phyloP scores from a whole-genome alignment of 495 filamentous ascomycete species.

The Neurospora tetraspora region DNA sequence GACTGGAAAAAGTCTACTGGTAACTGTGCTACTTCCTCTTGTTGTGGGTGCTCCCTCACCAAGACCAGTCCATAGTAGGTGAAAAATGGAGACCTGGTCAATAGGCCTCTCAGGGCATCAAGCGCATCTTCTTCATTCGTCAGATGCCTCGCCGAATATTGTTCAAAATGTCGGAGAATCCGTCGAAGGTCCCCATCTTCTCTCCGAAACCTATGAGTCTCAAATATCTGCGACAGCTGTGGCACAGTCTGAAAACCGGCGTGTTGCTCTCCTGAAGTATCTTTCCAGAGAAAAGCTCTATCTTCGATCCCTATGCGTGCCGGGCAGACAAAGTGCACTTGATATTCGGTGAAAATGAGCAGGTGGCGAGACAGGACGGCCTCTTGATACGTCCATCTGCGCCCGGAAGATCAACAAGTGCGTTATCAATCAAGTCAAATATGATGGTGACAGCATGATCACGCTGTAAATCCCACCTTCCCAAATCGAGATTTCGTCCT shows the following conservation, averaged over 20 bases:
- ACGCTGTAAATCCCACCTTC: too few species aligned
- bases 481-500: too few species aligned
- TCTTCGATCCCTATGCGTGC: conserved; percentile 2
- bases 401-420: not conserved
- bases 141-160: not conserved
- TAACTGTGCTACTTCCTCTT: not conserved
- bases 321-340: conserved; percentile 23
- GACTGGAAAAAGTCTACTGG: not conserved
- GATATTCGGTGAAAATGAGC: conserved; percentile 19
- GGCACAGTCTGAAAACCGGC: too few species aligned
- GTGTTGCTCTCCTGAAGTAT: too few species aligned
- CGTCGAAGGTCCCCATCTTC: not conserved
- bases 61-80: not conserved
- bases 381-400: conserved; percentile 33
- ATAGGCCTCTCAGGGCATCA: not conserved
- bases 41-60: too few species aligned
- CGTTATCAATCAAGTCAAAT: too few species aligned
- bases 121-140: not conserved
- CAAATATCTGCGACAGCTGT: not conserved
- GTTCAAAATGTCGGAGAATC: not conserved
- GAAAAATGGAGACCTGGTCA: not conserved
- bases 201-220: not conserved
- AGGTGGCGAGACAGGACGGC: conserved; percentile 21
- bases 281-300: not conserved
- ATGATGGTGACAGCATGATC: too few species aligned